phyloP scores from a whole-genome alignment of 176 grass and related monocot species.

The Bolboschoenus planiculmis region DNA sequence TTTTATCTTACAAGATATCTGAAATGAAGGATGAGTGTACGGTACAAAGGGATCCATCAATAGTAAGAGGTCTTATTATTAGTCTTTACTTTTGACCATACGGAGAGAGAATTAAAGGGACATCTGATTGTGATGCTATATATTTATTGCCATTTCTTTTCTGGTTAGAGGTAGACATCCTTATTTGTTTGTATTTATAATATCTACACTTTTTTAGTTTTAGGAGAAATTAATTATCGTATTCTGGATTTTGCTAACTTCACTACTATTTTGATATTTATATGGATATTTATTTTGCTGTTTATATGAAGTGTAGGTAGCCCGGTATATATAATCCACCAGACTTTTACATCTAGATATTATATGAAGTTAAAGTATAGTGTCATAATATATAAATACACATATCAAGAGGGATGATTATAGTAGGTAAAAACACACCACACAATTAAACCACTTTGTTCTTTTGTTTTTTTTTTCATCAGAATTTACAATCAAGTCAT shows the following conservation, averaged over 20 bases:
- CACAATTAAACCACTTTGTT: too few relatives aligned
- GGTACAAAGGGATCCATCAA: not conserved
- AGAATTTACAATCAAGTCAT: not conserved
- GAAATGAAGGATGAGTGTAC: not conserved
- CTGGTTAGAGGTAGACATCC: not conserved
- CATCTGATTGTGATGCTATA: conserved; percentile 6
- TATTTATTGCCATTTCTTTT: not conserved
- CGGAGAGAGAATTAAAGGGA: conserved; percentile 1
- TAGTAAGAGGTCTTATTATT: conserved; percentile 2
- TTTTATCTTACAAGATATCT: not conserved
- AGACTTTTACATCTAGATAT: too few relatives aligned
- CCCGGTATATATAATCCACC: too few relatives aligned
- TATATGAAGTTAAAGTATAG: too few relatives aligned
- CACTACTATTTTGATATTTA: not conserved
- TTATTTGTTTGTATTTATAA: not conserved
- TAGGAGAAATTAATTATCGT: not conserved
- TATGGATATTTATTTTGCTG: too few relatives aligned
- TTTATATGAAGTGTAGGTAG: too few relatives aligned
- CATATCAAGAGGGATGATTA: too few relatives aligned
- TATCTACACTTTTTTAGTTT: not conserved
- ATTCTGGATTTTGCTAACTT: not conserved
- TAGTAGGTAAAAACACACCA: too few relatives aligned
- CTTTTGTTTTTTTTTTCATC: not conserved
- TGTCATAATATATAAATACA: too few relatives aligned
- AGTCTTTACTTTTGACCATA: not conserved